Evolutionary conservation across 2,329 filamentous ascomycete genomes (phyloP), one percentile per base, ranked within the genome.

Genomic region (Fusarium citri): DNA sequence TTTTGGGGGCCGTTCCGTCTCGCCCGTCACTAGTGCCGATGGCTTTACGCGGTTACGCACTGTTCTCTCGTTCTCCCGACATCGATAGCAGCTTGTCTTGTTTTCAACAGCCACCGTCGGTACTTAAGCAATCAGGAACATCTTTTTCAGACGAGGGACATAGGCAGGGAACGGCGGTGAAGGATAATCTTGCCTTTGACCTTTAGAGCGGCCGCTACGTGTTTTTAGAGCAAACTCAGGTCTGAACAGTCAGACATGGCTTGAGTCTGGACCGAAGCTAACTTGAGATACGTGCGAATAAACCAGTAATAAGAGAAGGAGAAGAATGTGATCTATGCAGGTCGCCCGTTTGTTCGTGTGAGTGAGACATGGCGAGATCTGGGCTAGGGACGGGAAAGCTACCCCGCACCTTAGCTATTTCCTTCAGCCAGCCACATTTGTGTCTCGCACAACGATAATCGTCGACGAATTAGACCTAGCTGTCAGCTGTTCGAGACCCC

Each of bases 271-370:
- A 42, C 7, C 11, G 7, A 14, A 20, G 40, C 5, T 22, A 15
- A 9, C 12, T 22, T 3, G 3, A 9, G 2, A 2, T 1, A 5
- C 5, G n/a, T 14, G 12, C 1, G 3, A 8, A 37, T 6, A 0
- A 3, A 37, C 34, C 34, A n/a, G 5, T 37, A 15, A 22, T 9
- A 22, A 22, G n/a, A 42, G 7, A 3, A 9, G n/a, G 3, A 42
- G 40, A 22, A 22, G 40, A 22, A 5, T 20, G 5, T 15, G 5
- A 42, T 22, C 3, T 9, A 42, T 42, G 40, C 40, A 42, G 40
- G 12, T 22, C n/a, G n/a, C 18, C 4, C 7, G 9, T 42, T 9
- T 42, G 2, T 42, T 42, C n/a, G 4, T 42, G 7, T 2, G 15
- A 42, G n/a, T 42, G n/a, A 15, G n/a, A 42, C 40, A 22, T 14